These are phyloP conservation scores for Pythium vanterpoolii DNA, from an alignment of 352 stramenopile genomes.

Conservation along the genomic window DNA sequence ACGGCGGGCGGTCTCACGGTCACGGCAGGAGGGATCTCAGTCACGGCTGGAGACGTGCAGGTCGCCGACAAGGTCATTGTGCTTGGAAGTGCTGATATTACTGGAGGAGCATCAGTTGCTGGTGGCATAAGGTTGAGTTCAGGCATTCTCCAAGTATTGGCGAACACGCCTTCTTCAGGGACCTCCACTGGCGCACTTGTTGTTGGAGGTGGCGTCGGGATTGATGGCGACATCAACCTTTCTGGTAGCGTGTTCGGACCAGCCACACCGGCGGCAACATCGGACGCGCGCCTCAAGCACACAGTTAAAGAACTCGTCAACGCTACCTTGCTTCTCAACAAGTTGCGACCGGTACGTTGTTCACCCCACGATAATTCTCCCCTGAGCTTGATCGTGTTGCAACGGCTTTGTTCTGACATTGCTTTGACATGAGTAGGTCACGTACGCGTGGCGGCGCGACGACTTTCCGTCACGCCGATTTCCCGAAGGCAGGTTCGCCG, in stretches of 20 bases:
- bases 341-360: constrained; percentile 36
- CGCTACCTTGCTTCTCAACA: constrained; percentile 24
- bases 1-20: constrained; percentile 10
- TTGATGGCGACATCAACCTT: constrained; percentile 26
- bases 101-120: constrained; percentile 12
- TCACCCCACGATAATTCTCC: too few relatives aligned
- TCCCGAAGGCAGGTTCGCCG: constrained; percentile 31
- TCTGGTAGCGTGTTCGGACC: constrained; percentile 23
- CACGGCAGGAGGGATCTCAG: neutral
- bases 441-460: constrained; percentile 44
- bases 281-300: constrained; percentile 43
- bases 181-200: constrained; percentile 34
- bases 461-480: constrained; percentile 42
- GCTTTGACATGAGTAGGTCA: constrained; percentile 30
- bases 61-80: neutral
- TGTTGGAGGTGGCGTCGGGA: constrained; percentile 34
- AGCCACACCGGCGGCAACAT: constrained; percentile 7
- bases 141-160: constrained; percentile 21
- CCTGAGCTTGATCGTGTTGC: too few relatives aligned
- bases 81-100: neutral
- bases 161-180: constrained; percentile 18
- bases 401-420: neutral
- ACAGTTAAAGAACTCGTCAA: constrained; percentile 24
- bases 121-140: constrained; percentile 27
- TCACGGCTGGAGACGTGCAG: neutral